Conservation (phyloP, 2,329 filamentous ascomycete species). For the Tricladium varicosporioides region DNA sequence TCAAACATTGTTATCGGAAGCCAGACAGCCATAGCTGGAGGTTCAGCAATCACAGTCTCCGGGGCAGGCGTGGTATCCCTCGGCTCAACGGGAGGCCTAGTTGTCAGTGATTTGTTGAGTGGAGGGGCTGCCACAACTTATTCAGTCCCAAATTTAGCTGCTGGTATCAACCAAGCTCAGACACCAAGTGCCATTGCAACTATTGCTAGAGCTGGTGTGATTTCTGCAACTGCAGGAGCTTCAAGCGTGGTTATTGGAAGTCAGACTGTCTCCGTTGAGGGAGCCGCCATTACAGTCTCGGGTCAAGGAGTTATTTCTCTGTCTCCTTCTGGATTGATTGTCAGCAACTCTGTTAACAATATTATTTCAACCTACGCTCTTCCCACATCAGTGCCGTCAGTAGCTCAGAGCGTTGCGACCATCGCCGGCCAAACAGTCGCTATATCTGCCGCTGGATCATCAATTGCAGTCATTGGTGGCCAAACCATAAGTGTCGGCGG, state of each 20-base stretch:
- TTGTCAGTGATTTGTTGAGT: not conserved
- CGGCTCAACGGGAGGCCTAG: not conserved
- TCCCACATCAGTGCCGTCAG: not conserved
- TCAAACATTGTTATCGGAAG: not conserved
- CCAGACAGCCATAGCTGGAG: not conserved
- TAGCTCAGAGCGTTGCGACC: not conserved
- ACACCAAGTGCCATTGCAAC: constrained; percentile 16
- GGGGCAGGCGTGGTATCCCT: not conserved
- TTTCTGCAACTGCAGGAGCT: constrained; percentile 3
- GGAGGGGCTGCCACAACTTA: not conserved
- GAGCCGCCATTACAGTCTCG: constrained; percentile 1
- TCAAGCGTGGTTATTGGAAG: constrained; percentile 5
- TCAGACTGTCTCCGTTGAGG: constrained; percentile 5
- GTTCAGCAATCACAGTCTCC: not conserved
- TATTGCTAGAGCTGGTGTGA: constrained; percentile 12
- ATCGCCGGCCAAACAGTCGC: not conserved
- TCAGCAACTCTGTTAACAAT: constrained; percentile 1
- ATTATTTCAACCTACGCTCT: not conserved
- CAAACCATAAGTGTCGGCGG: constrained; percentile 12
- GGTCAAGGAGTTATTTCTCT: not conserved
- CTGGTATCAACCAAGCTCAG: not conserved
- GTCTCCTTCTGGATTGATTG: constrained; percentile 6
- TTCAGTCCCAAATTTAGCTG: not conserved
- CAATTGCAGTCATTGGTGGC: constrained; percentile 1
- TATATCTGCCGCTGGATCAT: not conserved